Evolutionary conservation across 2,329 filamentous ascomycete species (phyloP).

Genomic region (Mycosphaerelloides madeirae): DNA sequence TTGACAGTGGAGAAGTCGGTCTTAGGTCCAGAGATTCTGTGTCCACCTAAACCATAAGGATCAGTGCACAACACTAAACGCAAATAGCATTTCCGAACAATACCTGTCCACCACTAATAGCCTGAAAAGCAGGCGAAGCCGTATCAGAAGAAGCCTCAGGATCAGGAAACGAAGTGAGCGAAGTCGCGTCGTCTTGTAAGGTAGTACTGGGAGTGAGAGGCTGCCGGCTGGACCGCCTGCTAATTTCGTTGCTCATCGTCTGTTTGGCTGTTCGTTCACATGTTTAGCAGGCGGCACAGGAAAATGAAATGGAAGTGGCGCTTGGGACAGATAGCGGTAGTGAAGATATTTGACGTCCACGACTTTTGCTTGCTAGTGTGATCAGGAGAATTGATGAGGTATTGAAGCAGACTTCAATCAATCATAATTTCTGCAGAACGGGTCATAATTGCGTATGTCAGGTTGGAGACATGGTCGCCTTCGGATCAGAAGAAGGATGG

Average conservation of each 20-base stretch:
- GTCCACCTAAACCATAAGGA: background rate
- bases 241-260: conserved; percentile 13
- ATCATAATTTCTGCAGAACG: no score
- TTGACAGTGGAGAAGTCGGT: background rate
- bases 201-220: conserved; percentile 11
- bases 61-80: background rate
- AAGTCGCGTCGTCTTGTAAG: conserved; percentile 22
- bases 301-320: no score
- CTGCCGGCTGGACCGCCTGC: conserved; percentile 16
- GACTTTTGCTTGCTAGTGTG: no score
- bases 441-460: no score
- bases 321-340: no score
- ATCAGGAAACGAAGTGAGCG: conserved; percentile 31
- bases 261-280: background rate
- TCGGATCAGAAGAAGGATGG: no score
- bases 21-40: background rate
- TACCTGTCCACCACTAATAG: conserved; percentile 5
- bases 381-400: no score
- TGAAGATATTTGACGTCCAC: no score
- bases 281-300: no score
- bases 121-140: conserved; percentile 13
- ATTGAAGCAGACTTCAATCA: no score
- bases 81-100: background rate
- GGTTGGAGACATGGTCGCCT: no score
- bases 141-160: conserved; percentile 16